Conservation (phyloP, 495 filamentous ascomycete genomes). For the Tuber indicum region DNA sequence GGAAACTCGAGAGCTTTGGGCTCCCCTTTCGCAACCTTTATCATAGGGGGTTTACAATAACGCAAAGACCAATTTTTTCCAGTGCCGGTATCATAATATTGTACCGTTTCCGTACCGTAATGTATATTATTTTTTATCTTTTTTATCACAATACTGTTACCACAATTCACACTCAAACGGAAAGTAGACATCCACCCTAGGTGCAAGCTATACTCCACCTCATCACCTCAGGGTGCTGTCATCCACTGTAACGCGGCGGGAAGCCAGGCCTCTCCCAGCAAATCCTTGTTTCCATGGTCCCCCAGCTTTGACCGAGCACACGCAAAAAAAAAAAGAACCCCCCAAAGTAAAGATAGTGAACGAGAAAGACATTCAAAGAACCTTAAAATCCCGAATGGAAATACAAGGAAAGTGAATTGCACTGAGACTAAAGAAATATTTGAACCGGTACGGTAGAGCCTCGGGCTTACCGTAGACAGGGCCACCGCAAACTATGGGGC, state of each 20-base stretch:
- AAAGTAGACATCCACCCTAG: not conserved
- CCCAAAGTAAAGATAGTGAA: not conserved
- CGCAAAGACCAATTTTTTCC: no score
- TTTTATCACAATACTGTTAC: not conserved
- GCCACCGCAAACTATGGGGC: not conserved
- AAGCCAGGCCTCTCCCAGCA: not conserved
- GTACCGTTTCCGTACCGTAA: no score
- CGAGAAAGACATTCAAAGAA: not conserved
- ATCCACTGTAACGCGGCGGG: not conserved
- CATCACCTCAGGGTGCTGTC: not conserved
- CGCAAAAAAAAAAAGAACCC: not conserved
- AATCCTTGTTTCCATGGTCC: not conserved
- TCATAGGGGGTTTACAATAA: no score
- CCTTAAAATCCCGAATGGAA: not conserved
- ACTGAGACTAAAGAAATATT: not conserved
- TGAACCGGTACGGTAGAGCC: not conserved
- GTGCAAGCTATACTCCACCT: not conserved
- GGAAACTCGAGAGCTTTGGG: no score
- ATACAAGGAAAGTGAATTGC: not conserved
- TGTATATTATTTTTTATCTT: no score
- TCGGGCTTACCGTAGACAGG: not conserved
- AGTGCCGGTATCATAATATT: no score
- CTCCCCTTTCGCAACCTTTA: no score
- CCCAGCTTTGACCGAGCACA: not conserved
- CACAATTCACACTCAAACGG: not conserved